These are phyloP conservation scores for Erucastrum elatum DNA, from an alignment of 345 rosid genomes.

Conservation along the genomic window DNA sequence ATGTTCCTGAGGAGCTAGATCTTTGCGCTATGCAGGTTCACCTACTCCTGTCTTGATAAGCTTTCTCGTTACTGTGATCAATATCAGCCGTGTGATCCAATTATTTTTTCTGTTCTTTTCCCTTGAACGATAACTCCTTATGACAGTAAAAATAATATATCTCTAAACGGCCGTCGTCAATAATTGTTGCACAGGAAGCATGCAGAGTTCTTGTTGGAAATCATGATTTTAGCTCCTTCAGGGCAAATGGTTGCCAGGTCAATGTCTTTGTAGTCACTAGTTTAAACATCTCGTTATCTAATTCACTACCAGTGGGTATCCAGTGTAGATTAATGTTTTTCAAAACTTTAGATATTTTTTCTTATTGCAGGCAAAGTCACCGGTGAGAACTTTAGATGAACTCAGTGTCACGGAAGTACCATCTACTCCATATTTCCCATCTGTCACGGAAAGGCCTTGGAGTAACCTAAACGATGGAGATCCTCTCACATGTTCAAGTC, in stretches of 20 bases:
- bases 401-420: conserved; percentile 64
- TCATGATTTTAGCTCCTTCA: conserved; percentile 96
- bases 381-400: conserved; percentile 75
- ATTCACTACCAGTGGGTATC: neutral
- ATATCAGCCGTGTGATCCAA: neutral
- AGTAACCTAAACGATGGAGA: conserved; percentile 35
- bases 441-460: conserved; percentile 47
- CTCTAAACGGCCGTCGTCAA: neutral
- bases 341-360: neutral
- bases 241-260: conserved; percentile 92
- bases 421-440: conserved; percentile 68
- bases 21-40: conserved; percentile 80
- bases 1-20: conserved; percentile 71
- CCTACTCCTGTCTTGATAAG: conserved; percentile 5
- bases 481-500: conserved; percentile 32
- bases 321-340: neutral
- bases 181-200: conserved; percentile 66
- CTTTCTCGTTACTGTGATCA: conserved; percentile 3
- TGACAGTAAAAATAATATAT: neutral
- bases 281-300: neutral
- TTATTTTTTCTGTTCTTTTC: too few species aligned
- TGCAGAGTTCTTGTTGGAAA: conserved; percentile 83
- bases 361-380: conserved; percentile 68
- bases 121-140: too few species aligned
- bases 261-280: conserved; percentile 28